Evolutionary conservation across 2,329 filamentous ascomycete genomes (phyloP), one percentile per base, ranked within the genome.

Genomic region (Colletotrichum sp.): DNA sequence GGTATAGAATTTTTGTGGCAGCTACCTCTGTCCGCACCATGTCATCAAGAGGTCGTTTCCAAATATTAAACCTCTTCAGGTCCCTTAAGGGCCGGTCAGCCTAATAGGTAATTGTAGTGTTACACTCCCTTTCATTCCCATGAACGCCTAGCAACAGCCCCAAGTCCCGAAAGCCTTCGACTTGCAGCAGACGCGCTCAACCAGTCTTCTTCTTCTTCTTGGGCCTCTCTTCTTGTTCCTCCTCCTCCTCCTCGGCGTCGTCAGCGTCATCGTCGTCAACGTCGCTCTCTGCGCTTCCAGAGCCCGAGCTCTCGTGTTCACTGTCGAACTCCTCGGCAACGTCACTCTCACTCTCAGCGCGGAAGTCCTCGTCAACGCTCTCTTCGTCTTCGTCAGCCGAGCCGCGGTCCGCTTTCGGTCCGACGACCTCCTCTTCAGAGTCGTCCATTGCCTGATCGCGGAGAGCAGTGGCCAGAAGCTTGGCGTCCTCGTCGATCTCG

Each of bases 251-350:
- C 3, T 85, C 84, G 4, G 83, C 86, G 24, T 86, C 81, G 28
- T 86, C 88, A 4, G 88, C 88, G 15, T 80, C 88, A 78, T 89
- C 89, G 36, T 87, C 89, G 69, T 88, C 86, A 68, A 89, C 89
- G 79, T 90, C 92, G 74, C 91, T 93, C 81, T 93, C 93, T 59
- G 88, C 92, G 21, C 75, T 76, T 28, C 90, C 93, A 21, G 90
- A 93, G 15, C 94, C 95, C 67, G 92, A 95, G 82, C 95, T 98
- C 83, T 98, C 95, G 82, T 98, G 96, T 62, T 92, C 94, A 69
- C 95, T 96, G 85, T 99, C 97, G 80, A 92, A 99, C 83, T 99
- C 98, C 85, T 99, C 97, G 1, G 96, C 97, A 4, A 98, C 96
- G 80, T 99, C 97, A 69, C 95, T 98, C 79, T 99, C 97, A 16